Conservation (phyloP, 2,329 filamentous ascomycete species). For the Sphaerostilbella broomeana region DNA sequence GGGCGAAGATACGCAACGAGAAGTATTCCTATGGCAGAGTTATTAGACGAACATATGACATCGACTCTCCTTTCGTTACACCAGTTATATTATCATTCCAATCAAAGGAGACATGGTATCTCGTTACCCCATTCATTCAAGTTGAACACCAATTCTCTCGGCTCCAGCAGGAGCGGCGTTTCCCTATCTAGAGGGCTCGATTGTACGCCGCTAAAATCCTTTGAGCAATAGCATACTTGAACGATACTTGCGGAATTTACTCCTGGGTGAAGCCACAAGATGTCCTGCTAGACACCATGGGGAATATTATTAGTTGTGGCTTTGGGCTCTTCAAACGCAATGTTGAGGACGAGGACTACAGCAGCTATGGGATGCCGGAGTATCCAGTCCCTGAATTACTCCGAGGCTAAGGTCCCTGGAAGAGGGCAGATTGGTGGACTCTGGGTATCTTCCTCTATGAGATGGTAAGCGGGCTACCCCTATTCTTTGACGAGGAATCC, state of each 20-base stretch:
- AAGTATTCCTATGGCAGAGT: neutral
- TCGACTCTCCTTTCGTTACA: constrained; percentile 92
- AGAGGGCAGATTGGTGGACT: constrained; percentile 91
- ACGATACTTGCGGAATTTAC: constrained; percentile 90
- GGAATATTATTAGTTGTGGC: constrained; percentile 83
- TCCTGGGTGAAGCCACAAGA: constrained; percentile 60
- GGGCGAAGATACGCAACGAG: constrained; percentile 1
- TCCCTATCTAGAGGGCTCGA: constrained; percentile 80
- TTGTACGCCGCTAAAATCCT: constrained; percentile 90
- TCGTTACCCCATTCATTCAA: constrained; percentile 86
- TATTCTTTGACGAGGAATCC: constrained; percentile 63
- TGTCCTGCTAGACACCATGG: constrained; percentile 82
- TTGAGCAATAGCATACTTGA: constrained; percentile 79
- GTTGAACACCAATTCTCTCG: constrained; percentile 87
- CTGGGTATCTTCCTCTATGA: constrained; percentile 83
- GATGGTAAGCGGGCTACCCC: constrained; percentile 84
- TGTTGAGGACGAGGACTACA: constrained; percentile 89
- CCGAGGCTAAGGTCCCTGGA: constrained; percentile 79
- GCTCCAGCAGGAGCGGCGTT: constrained; percentile 79
- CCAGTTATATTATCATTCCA: constrained; percentile 49
- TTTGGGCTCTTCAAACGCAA: constrained; percentile 86
- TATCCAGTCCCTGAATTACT: constrained; percentile 82
- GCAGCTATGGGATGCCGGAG: constrained; percentile 68
- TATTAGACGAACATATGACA: neutral
- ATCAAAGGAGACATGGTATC: neutral